These are phyloP conservation scores for Stagonosporopsis cucurbitacearum DNA, from an alignment of 2,329 filamentous ascomycete genomes.

Conservation along the genomic window DNA sequence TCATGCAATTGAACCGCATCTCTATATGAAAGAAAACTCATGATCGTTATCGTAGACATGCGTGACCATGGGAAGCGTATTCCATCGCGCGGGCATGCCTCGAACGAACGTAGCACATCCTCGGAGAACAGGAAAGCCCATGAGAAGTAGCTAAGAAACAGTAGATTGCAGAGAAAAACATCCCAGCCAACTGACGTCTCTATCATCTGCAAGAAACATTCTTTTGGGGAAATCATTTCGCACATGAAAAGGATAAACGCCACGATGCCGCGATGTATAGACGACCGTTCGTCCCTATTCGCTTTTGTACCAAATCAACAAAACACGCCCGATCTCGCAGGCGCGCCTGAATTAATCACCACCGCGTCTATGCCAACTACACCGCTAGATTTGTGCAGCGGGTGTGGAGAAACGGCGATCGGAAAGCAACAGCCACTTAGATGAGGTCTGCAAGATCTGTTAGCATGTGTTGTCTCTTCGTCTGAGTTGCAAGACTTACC, in stretches of 20 bases:
- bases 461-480: conserved; percentile 10
- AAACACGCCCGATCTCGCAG: conserved; percentile 42
- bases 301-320: conserved; percentile 45
- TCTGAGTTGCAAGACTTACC: conserved; percentile 53
- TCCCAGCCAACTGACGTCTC: conserved; percentile 43
- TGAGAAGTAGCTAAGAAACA: conserved; percentile 44
- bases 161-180: conserved; percentile 38
- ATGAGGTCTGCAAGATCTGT: conserved; percentile 44
- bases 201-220: conserved; percentile 45
- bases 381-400: conserved; percentile 31
- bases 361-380: conserved; percentile 35
- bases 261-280: conserved; percentile 49
- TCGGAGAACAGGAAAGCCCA: conserved; percentile 37
- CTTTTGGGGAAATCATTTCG: conserved; percentile 49
- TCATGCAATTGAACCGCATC: conserved; percentile 46
- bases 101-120: conserved; percentile 46
- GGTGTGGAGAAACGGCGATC: conserved; percentile 35
- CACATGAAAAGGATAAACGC: conserved; percentile 50
- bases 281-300: conserved; percentile 41
- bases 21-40: conserved; percentile 50
- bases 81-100: conserved; percentile 41
- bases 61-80: conserved; percentile 43
- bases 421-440: conserved; percentile 43
- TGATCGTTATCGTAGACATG: conserved; percentile 48
- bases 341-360: conserved; percentile 41